phyloP scores from a whole-genome alignment of 805 yeast species.

The Lipomyces mesembrius region DNA sequence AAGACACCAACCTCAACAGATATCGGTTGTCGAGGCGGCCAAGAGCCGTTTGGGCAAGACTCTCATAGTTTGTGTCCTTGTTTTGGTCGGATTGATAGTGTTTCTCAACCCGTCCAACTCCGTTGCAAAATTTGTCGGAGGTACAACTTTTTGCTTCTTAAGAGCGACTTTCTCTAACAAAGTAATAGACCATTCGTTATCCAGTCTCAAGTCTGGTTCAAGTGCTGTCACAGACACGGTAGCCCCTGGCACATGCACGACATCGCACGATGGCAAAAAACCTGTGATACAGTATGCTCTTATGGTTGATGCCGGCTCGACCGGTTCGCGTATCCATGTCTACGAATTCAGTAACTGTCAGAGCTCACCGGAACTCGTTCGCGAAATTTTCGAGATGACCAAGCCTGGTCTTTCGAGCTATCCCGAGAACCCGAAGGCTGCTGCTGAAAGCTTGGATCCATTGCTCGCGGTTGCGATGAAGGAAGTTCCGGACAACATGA shows the following conservation, averaged over 20 bases:
- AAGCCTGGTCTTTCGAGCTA: conserved; percentile 91
- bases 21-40: conserved; percentile 28
- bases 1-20: not conserved
- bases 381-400: conserved; percentile 84
- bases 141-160: conserved; percentile 5
- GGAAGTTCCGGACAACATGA: conserved; percentile 72
- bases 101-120: conserved; percentile 18
- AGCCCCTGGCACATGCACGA: conserved; percentile 40
- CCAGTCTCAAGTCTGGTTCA: conserved; percentile 1
- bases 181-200: not conserved
- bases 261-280: conserved; percentile 47
- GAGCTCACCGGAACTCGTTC: conserved; percentile 77
- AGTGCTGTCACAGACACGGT: not conserved
- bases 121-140: conserved; percentile 26
- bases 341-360: conserved; percentile 87
- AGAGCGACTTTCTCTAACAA: not conserved
- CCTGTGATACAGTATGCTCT: conserved; percentile 70
- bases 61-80: conserved; percentile 15
- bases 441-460: conserved; percentile 88
- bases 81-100: conserved; percentile 14
- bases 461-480: conserved; percentile 75
- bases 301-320: conserved; percentile 97
- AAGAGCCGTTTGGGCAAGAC: conserved; percentile 35
- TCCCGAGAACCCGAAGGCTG: conserved; percentile 77
- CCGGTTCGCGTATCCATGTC: conserved; percentile 95